Percentiles rank a stretch among this genome's conserved stretches.
phyloP scores from a whole-genome alignment of 192 early-diverging fungal genomes.

The Chytriomyces sp. region DNA sequence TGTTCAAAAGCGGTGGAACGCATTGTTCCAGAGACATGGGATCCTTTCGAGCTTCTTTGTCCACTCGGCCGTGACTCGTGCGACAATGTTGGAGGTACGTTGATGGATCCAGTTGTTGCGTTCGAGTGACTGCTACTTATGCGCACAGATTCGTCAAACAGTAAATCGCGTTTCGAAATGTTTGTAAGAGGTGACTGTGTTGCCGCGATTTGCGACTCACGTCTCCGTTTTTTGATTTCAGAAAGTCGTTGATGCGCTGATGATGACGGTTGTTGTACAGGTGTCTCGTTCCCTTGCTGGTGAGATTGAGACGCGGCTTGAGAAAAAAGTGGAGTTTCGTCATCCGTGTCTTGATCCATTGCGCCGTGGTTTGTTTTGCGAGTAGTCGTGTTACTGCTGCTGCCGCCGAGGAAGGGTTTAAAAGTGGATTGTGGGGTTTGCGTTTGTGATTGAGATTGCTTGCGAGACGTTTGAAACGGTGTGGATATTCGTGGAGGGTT shows the following conservation, averaged over 20 bases:
- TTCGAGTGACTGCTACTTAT: not conserved
- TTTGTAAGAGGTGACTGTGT: not conserved
- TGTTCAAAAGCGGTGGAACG: not conserved
- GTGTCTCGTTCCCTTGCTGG: not conserved
- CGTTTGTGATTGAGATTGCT: not conserved
- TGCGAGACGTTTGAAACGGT: not conserved
- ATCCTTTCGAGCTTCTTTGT: not conserved
- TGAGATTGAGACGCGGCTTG: not conserved
- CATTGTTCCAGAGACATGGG: not conserved
- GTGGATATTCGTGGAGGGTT: not conserved
- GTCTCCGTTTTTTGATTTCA: not conserved
- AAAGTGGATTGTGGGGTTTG: not conserved
- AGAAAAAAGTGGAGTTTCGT: conserved; percentile 19
- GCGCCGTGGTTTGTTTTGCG: not conserved
- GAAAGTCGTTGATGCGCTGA: not conserved
- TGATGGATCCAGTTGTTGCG: not conserved
- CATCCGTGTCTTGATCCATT: conserved; percentile 6
- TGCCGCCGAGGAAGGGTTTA: not conserved
- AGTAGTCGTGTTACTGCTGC: not conserved
- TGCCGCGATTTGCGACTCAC: not conserved
- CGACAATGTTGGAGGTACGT: not conserved
- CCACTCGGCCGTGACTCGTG: not conserved
- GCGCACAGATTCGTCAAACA: not conserved
- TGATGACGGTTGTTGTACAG: not conserved
- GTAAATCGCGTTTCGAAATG: not conserved